Evolutionary conservation across 176 grass and related monocot genomes (phyloP).

Genomic region (Thinopyrum elongatum): DNA sequence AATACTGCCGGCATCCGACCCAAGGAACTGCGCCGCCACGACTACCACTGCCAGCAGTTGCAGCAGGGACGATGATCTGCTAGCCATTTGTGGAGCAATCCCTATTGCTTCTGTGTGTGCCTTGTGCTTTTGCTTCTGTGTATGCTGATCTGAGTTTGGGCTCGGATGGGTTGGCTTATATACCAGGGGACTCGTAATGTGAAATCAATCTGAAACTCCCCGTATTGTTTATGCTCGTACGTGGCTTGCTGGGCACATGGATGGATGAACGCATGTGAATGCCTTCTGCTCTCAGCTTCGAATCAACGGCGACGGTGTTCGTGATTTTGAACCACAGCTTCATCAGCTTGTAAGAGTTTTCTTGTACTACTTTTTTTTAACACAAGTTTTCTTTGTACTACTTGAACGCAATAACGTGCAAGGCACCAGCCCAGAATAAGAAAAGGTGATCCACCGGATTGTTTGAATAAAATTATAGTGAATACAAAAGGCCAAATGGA

Average conservation of each 20-base stretch:
- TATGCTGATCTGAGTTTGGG: neutral
- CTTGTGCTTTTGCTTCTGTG: neutral
- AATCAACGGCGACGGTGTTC: neutral
- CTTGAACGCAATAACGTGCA: no score
- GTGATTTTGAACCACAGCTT: neutral
- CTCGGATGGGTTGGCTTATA: neutral
- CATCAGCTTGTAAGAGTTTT: no score
- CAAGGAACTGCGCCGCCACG: neutral
- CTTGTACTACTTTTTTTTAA: no score
- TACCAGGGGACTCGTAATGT: neutral
- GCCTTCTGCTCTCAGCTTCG: neutral
- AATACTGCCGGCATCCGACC: neutral
- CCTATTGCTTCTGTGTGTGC: neutral
- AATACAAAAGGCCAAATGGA: no score
- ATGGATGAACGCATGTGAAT: neutral
- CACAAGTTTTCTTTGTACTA: no score
- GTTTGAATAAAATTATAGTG: no score
- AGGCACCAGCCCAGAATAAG: no score
- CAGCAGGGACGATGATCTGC: neutral
- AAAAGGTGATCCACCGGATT: no score
- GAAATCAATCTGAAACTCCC: neutral
- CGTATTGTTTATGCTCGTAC: neutral
- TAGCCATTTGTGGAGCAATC: no score
- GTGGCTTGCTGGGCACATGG: neutral
- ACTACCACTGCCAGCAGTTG: constrained; percentile 13